Conservation (phyloP, 2,329 filamentous ascomycete genomes). For the Xylaria polymorpha region DNA sequence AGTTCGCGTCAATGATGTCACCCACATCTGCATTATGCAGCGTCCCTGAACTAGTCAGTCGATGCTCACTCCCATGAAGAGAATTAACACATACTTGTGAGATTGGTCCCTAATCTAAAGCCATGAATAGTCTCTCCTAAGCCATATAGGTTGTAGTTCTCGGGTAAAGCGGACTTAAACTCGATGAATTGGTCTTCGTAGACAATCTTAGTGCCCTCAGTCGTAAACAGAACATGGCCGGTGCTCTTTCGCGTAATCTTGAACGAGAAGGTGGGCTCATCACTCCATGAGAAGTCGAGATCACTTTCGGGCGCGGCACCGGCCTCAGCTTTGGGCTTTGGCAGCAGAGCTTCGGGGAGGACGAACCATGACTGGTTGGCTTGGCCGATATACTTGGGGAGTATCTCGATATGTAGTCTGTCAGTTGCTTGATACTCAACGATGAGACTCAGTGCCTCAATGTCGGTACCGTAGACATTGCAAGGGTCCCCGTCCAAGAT, state of each 20-base stretch:
- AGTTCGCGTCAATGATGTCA: conserved; percentile 72
- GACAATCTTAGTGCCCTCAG: conserved; percentile 71
- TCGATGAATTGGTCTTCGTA: conserved; percentile 85
- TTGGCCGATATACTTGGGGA: conserved; percentile 70
- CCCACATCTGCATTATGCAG: conserved; percentile 74
- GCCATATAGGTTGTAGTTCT: conserved; percentile 81
- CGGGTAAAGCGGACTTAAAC: conserved; percentile 72
- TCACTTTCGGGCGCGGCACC: conserved; percentile 63
- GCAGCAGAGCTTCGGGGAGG: conserved; percentile 71
- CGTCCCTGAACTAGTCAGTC: conserved; percentile 51
- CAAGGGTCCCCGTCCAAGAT: conserved; percentile 76
- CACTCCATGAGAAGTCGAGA: conserved; percentile 65
- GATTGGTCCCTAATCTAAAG: conserved; percentile 77
- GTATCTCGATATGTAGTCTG: conserved; percentile 76
- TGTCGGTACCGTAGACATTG: conserved; percentile 82
- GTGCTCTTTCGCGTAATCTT: conserved; percentile 68
- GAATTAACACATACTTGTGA: conserved; percentile 63
- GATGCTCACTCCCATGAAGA: background rate
- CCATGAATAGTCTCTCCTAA: conserved; percentile 79
- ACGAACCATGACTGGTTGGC: conserved; percentile 75
- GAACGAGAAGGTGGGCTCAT: conserved; percentile 74
- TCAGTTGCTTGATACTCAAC: conserved; percentile 75
- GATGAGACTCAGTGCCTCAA: conserved; percentile 72
- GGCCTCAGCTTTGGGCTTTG: conserved; percentile 60
- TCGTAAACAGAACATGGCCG: conserved; percentile 75